phyloP scores from a whole-genome alignment of 345 rosid species.

The Microthlaspi erraticum region DNA sequence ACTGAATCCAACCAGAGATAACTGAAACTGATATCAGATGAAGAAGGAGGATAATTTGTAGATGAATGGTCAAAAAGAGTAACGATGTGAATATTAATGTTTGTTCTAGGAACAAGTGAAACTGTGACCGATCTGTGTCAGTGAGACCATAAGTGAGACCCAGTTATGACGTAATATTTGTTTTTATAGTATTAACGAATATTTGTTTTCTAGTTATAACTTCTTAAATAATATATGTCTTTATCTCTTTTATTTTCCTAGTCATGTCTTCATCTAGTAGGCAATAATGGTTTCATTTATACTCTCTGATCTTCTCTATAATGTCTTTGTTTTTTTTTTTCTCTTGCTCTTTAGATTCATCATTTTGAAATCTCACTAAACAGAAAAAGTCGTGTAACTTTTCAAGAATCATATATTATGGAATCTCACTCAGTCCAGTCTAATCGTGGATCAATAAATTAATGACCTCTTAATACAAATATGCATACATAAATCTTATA shows the following conservation, averaged over 20 bases:
- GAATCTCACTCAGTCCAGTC: no score
- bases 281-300: constrained; percentile 40
- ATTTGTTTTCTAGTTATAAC: constrained; percentile 22
- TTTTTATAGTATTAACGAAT: constrained; percentile 19
- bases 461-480: no score
- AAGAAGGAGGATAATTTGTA: constrained; percentile 5
- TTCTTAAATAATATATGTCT: constrained; percentile 22
- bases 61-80: constrained; percentile 27
- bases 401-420: neutral
- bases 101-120: constrained; percentile 23
- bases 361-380: constrained; percentile 14
- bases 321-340: neutral
- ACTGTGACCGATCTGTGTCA: constrained; percentile 39
- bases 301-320: constrained; percentile 24
- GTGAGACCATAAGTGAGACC: constrained; percentile 29
- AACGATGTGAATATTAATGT: constrained; percentile 15
- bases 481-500: no score
- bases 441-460: no score
- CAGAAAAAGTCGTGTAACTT: neutral
- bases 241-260: neutral
- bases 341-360: constrained; percentile 1
- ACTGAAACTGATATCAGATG: constrained; percentile 23
- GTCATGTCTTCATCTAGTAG: constrained; percentile 18
- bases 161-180: neutral
- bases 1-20: constrained; percentile 8